Base-by-base conservation (phyloP, 441 rosid species). In the Geranium incanum region DNA sequence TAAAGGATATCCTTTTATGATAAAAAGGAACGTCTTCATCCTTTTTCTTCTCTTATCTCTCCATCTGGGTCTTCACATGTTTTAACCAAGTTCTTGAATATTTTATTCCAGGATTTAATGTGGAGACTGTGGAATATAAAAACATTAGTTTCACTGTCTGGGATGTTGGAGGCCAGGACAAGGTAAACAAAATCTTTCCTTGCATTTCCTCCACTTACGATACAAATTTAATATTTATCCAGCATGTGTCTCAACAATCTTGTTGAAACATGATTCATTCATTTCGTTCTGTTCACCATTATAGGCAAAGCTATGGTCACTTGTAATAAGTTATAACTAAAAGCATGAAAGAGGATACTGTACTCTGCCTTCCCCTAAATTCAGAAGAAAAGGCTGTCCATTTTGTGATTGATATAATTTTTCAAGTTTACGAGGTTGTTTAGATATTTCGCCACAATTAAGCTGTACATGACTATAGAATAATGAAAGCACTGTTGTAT, bases 141-240 rank as follows among this genome's bases (percentile, higher is more conserved):
- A 76, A 76, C 48, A 72, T 76, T 52, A 76, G 79, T 72, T 76
- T 76, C 72, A 76, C 79, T 19, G 79, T 76, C 60, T 76, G 79
- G 79, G 79, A 76, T 65, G 79, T 76, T 12, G 79, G 79, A 15
- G 79, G 79, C 38, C 79, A 77, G 28, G 79, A 76, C 71, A 76
- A 76, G 79, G 79, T 76, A 63, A 12, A 2, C 37, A 21, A 63
- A 21, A 63, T 19, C 36, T 21, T 23, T 18, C 13, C 21, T 52
- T 4, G 7, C 21, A 15, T 5, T 55, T 55, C 15, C n/a, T 50
- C 57, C 57, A 50, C 57, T 50, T 50, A 9, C 4, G 3, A 43
- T 6, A 6, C 9, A 43, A 43, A 5, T 43, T 8, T 6, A 6
- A 43, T 43, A 43, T 43, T 6, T 11, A 39, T 39, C 3, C 3